phyloP scores from a whole-genome alignment of 306 rosid species.

The Carpinus viminea region DNA sequence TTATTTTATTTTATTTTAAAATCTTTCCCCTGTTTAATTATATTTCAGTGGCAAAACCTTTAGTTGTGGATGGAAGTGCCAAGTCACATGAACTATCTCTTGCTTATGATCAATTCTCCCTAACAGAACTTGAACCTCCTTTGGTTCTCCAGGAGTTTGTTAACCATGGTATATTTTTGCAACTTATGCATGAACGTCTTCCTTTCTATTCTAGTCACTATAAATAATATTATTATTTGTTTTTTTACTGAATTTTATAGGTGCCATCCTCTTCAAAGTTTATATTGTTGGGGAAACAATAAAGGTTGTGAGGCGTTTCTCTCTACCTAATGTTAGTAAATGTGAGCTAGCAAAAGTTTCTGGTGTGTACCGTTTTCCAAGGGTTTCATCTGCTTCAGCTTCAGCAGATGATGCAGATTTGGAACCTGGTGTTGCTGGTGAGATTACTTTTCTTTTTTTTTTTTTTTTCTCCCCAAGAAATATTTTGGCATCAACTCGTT shows the following conservation, averaged over 20 bases:
- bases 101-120: constrained; percentile 56
- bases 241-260: constrained; percentile 6
- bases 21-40: constrained; percentile 5
- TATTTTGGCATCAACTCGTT: not conserved
- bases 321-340: constrained; percentile 54
- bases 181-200: constrained; percentile 12
- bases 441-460: constrained; percentile 14
- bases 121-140: constrained; percentile 54
- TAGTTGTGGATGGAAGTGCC: constrained; percentile 58
- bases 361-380: constrained; percentile 49
- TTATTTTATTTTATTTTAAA: constrained; percentile 13
- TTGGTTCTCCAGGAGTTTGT: constrained; percentile 62
- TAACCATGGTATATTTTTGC: constrained; percentile 48
- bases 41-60: constrained; percentile 55
- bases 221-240: constrained; percentile 5
- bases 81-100: constrained; percentile 54
- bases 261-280: constrained; percentile 56
- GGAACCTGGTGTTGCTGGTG: constrained; percentile 53
- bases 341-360: constrained; percentile 43
- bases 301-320: constrained; percentile 52
- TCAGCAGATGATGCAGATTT: constrained; percentile 57
- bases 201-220: not conserved
- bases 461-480: not conserved
- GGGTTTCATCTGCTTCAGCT: constrained; percentile 55
- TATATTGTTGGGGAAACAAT: constrained; percentile 48